Evolutionary conservation across 257 asterid species (phyloP).

Genomic region (Knoxia roxburghii): DNA sequence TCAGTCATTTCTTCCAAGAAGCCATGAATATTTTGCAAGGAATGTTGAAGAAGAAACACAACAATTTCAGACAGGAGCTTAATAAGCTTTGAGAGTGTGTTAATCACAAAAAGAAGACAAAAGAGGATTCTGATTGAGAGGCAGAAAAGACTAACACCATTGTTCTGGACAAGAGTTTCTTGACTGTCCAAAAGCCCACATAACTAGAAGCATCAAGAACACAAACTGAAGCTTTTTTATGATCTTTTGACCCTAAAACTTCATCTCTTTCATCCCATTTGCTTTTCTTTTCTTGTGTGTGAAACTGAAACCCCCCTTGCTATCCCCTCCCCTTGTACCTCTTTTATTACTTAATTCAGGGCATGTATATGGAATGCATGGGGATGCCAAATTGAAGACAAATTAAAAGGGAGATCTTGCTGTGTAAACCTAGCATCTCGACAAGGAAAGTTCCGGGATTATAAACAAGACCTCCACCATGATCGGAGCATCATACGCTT

Average conservation of each 20-base stretch:
- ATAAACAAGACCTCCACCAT: too few species aligned
- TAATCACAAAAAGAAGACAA: too few species aligned
- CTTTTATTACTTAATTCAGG: neutral
- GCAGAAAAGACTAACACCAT: constrained; percentile 16
- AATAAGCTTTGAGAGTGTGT: too few species aligned
- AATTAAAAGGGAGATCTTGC: too few species aligned
- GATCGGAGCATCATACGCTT: too few species aligned
- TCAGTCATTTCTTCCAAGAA: too few species aligned
- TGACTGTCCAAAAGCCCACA: constrained; percentile 39
- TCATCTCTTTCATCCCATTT: constrained; percentile 3
- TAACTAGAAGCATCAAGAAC: constrained; percentile 46
- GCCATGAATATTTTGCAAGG: too few species aligned
- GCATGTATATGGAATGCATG: neutral
- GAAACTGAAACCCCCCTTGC: neutral
- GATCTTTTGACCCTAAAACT: neutral
- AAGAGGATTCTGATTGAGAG: neutral
- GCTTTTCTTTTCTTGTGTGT: neutral
- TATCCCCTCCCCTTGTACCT: neutral
- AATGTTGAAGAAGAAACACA: too few species aligned
- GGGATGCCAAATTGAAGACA: constrained; percentile 11
- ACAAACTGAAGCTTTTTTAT: constrained; percentile 25
- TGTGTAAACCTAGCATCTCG: too few species aligned
- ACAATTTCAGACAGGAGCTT: too few species aligned
- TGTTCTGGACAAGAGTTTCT: constrained; percentile 31
- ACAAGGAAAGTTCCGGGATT: too few species aligned